Evolutionary conservation across 1,139 yeast species (phyloP).

Genomic region (Suhomyces taliae): DNA sequence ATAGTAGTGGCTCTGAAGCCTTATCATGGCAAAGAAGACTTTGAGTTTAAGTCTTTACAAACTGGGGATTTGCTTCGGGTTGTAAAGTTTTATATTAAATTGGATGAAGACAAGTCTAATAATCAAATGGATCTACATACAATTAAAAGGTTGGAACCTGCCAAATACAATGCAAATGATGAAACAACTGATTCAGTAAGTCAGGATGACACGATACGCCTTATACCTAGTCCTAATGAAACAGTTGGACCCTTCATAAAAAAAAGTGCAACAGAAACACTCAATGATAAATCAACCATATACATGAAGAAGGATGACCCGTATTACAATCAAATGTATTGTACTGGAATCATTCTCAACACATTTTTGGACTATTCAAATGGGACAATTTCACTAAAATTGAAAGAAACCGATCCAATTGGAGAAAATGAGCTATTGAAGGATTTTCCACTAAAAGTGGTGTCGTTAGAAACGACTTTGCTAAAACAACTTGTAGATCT

Average conservation of each 20-base stretch:
- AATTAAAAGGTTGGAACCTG: background rate
- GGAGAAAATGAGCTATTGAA: constrained; percentile 21
- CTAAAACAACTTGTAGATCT: constrained; percentile 13
- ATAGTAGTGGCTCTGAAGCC: constrained; percentile 40
- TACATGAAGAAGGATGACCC: constrained; percentile 11
- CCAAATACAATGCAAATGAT: background rate
- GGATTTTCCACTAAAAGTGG: constrained; percentile 33
- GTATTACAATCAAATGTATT: constrained; percentile 23
- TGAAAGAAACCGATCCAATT: constrained; percentile 14
- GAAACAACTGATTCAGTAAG: no score
- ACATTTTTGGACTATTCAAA: constrained; percentile 26
- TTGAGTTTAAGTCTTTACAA: constrained; percentile 28
- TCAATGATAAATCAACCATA: background rate
- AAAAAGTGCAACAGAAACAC: background rate
- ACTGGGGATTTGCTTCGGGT: constrained; percentile 38
- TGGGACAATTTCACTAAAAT: constrained; percentile 19
- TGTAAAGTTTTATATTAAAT: constrained; percentile 25
- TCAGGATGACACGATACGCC: no score
- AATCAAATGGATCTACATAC: background rate
- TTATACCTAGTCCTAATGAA: no score
- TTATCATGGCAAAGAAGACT: constrained; percentile 22
- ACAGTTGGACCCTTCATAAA: no score
- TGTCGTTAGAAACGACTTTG: constrained; percentile 35
- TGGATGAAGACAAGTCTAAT: background rate
- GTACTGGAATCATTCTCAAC: constrained; percentile 35